Conservation (phyloP, 73 alveolate genomes). For the Paramecium pentaurelia region DNA sequence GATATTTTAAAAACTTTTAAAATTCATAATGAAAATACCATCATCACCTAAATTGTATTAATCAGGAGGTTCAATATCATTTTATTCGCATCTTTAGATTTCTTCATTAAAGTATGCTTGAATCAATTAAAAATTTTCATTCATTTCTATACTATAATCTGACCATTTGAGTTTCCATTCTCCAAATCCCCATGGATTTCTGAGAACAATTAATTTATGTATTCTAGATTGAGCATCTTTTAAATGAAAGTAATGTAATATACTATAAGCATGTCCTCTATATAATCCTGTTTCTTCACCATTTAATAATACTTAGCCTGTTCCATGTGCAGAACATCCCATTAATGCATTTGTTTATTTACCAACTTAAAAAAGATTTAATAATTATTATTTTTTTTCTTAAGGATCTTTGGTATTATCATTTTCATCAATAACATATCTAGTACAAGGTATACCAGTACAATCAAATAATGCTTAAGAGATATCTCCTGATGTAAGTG, state of each 20-base stretch:
- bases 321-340: constrained; percentile 56
- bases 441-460: constrained; percentile 55
- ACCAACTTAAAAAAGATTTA: not conserved
- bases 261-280: constrained; percentile 55
- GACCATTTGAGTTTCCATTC: constrained; percentile 61
- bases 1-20: not conserved
- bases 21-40: not conserved
- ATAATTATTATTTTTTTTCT: not conserved
- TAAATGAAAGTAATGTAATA: not conserved
- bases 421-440: not conserved
- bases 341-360: not conserved
- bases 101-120: not conserved
- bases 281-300: constrained; percentile 47
- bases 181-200: constrained; percentile 64
- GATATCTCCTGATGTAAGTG: constrained; percentile 71
- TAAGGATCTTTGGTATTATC: not conserved
- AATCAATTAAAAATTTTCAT: not conserved
- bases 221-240: not conserved
- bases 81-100: not conserved
- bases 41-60: not conserved
- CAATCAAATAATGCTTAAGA: constrained; percentile 81
- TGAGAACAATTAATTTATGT: constrained; percentile 32
- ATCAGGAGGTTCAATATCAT: not conserved
- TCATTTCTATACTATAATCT: constrained; percentile 9
- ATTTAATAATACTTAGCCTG: not conserved